Conservation (phyloP, 2,329 filamentous ascomycete species). For the Falciphora oryzae region DNA sequence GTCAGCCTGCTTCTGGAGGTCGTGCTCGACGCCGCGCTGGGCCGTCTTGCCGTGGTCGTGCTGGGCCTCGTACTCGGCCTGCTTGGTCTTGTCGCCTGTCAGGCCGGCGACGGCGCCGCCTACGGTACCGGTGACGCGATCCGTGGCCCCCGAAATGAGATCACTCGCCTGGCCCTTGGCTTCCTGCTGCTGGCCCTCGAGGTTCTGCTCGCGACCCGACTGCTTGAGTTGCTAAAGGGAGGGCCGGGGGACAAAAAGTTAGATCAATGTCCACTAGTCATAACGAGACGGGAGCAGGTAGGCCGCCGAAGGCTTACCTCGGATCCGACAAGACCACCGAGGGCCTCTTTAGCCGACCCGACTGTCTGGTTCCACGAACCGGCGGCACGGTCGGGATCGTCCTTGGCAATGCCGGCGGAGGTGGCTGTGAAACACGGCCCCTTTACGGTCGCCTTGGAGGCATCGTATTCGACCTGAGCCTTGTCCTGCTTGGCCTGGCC, state of each 20-base stretch:
- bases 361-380: conserved; percentile 85
- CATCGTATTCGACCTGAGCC: conserved; percentile 61
- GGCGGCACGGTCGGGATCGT: conserved; percentile 64
- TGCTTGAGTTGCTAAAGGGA: conserved; percentile 58
- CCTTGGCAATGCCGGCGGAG: conserved; percentile 61
- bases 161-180: conserved; percentile 77
- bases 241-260: not conserved
- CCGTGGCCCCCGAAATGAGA: conserved; percentile 58
- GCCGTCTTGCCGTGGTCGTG: conserved; percentile 76
- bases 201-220: conserved; percentile 71
- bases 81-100: conserved; percentile 61
- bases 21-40: conserved; percentile 76
- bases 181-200: conserved; percentile 73
- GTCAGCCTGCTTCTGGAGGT: conserved; percentile 68
- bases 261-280: not conserved
- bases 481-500: conserved; percentile 60
- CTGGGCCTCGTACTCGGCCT: conserved; percentile 59
- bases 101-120: conserved; percentile 67
- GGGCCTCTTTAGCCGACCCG: conserved; percentile 76
- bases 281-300: not conserved
- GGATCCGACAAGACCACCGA: conserved; percentile 70
- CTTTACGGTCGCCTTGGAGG: conserved; percentile 70
- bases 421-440: conserved; percentile 67
- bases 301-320: conserved; percentile 41
- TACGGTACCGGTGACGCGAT: conserved; percentile 61